Evolutionary conservation across 208 protist species (phyloP).

Genomic region (Crithidia brevicula): DNA sequence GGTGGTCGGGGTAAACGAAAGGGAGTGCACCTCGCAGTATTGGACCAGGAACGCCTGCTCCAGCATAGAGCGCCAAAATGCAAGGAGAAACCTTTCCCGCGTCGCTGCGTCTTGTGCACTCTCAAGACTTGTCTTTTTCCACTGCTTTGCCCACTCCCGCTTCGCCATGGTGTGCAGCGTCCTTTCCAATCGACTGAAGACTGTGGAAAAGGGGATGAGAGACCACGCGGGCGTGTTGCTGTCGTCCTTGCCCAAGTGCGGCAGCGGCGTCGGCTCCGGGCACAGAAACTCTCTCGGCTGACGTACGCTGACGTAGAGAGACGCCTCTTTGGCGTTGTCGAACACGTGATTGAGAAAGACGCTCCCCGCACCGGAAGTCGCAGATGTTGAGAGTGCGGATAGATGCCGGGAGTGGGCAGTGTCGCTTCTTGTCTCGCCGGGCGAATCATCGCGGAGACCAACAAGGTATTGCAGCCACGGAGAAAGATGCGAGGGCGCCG

Average conservation of each 20-base stretch:
- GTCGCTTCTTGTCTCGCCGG: neutral
- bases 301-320: slow-evolving; percentile 21
- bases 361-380: neutral
- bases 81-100: neutral
- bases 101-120: neutral
- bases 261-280: neutral
- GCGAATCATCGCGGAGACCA: slow-evolving; percentile 3
- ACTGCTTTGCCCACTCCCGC: neutral
- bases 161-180: slow-evolving; percentile 18
- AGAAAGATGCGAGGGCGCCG: slow-evolving; percentile 9
- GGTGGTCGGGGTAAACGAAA: too few species aligned
- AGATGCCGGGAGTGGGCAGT: neutral
- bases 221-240: slow-evolving; percentile 1
- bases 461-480: slow-evolving; percentile 32
- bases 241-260: neutral
- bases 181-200: neutral
- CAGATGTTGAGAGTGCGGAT: neutral
- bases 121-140: neutral
- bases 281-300: slow-evolving; percentile 15
- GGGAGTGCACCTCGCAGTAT: slow-evolving; percentile 18
- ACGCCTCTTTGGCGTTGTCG: slow-evolving; percentile 18
- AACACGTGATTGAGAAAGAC: slow-evolving; percentile 27
- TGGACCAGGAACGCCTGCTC: slow-evolving; percentile 40
- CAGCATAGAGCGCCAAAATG: slow-evolving; percentile 34
- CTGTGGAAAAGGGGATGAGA: slow-evolving; percentile 5